Evolutionary conservation across 805 yeast species (phyloP), one percentile per base, ranked within the genome.

Genomic region (Lachancea meyersii): DNA sequence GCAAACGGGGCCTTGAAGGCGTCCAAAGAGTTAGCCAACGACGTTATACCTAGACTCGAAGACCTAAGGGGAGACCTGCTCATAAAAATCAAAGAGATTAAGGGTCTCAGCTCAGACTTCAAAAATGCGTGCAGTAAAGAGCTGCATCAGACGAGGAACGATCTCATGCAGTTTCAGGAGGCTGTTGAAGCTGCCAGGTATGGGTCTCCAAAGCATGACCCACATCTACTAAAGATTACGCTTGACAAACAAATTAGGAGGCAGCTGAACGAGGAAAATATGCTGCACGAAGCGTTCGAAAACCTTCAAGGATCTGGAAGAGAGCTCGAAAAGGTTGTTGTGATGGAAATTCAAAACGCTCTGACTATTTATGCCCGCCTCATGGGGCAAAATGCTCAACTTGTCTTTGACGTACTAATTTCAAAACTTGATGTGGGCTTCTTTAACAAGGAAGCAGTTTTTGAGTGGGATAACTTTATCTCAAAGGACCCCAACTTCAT

Each of bases 391-490:
- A 87, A 84, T 61, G 81, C 88, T 31, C 82, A 81, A 52, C 69
- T 82, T 35, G 79, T 86, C 14, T 76, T 84, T 51, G 80, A 80
- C 48, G 73, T 71, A 37, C 66, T 86, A 47, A 71, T 82, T 32
- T 79, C 88, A 2, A 79, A 76, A 58, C 66, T 86, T 44, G 82
- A 79, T 52, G 56, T 65, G 31, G 88, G 88, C 2, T 78, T 88
- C 50, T 74, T 88, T 48, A 74, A 83, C 27, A 82, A 84, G 57
- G 88, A 84, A 46, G 80, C 95, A 10, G 71, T 76, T 28, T 78
- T 79, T 58, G 97, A 93, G 68, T 91, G 97, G 96, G 86, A 84
- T 47, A 75, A 85, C 26, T 93, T 86, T 50, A 75, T 89, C 40
- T 65, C 78, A 8, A 76, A 82, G 48, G 88, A 89, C 64, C 68